Base-by-base conservation (phyloP, 75 land plant genomes). In the Ceratopteris richardii region DNA sequence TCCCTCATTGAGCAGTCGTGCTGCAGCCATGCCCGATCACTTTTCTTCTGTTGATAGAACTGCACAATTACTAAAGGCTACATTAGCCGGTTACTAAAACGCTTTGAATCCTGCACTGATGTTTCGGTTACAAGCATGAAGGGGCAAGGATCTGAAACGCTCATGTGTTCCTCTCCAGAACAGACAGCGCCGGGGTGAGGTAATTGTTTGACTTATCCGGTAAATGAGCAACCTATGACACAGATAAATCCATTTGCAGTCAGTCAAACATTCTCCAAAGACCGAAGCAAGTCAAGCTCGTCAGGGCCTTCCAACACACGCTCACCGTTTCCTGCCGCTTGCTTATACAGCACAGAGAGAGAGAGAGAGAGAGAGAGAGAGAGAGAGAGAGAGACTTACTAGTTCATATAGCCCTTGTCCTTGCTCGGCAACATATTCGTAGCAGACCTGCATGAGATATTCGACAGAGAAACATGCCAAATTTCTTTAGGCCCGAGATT, bases 191-290 rank as follows among this genome's bases (percentile, higher is more conserved):
- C 26, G 98, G 98, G 0, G 98, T 81, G 66, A 93, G 63, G 66
- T 93, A 93, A 53, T 93, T 93, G 56, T 93, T 93, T 33, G 98
- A 87, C 71, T 93, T 93, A 71, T 93, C 98, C 30, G 98, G 98
- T 63, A 93, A 67, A 81, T 93, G 98, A 2, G 98, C 98, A 14
- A 93, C 95, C 97, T 92, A 81, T 50, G 21, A 7, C 29, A 47
- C 21, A 63, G 2, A 31, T 1, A 57, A 7, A 13, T 55, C 16
- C 23, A 13, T 7, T 18, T 55, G 29, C 57, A 55, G 42, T 14
- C 9, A 14, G 14, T 10, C 14, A 14, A 40, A 40, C 42, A 40
- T 10, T 10, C 14, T 14, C 9, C 42, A 40, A 40, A 14, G 13
- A 40, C 14, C 9, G 42, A 40, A 10, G 14, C 42, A 9, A 40